phyloP scores from a whole-genome alignment of 768 basidiomycete species.

The Boletus reticuloceps region DNA sequence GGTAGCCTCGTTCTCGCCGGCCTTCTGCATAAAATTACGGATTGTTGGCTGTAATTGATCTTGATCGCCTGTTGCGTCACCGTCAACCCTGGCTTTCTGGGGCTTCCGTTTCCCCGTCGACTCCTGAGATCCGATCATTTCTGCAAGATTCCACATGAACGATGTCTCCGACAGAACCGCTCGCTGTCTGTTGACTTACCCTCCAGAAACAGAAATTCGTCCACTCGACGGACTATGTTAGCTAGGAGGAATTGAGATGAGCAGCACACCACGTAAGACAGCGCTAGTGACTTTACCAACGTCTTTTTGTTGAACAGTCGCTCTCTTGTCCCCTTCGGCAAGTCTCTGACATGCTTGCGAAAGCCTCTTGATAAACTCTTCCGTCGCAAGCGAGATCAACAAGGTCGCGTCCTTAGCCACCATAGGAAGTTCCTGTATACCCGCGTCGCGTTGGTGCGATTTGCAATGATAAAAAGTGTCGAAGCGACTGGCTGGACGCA shows the following conservation, averaged over 20 bases:
- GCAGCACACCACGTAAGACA: neutral
- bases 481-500: conserved; percentile 21
- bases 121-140: conserved; percentile 58
- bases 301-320: conserved; percentile 77
- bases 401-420: conserved; percentile 77
- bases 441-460: neutral
- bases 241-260: conserved; percentile 37
- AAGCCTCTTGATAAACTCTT: conserved; percentile 81
- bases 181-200: conserved; percentile 39
- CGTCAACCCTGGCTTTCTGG: conserved; percentile 28
- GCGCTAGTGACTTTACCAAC: conserved; percentile 56
- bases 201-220: conserved; percentile 78
- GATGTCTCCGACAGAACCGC: neutral
- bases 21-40: conserved; percentile 46
- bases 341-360: conserved; percentile 67
- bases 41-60: conserved; percentile 38
- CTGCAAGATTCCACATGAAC: conserved; percentile 30
- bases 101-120: conserved; percentile 43
- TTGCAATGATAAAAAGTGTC: no score
- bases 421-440: conserved; percentile 67
- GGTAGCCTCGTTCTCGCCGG: conserved; percentile 22
- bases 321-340: conserved; percentile 68
- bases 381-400: conserved; percentile 79
- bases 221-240: conserved; percentile 58
- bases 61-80: conserved; percentile 13